A percentile compares a stretch with the other conserved stretches of the same genome.
Evolutionary conservation across 148 eudicot species (phyloP).

Genomic region (Linanthus parryae): DNA sequence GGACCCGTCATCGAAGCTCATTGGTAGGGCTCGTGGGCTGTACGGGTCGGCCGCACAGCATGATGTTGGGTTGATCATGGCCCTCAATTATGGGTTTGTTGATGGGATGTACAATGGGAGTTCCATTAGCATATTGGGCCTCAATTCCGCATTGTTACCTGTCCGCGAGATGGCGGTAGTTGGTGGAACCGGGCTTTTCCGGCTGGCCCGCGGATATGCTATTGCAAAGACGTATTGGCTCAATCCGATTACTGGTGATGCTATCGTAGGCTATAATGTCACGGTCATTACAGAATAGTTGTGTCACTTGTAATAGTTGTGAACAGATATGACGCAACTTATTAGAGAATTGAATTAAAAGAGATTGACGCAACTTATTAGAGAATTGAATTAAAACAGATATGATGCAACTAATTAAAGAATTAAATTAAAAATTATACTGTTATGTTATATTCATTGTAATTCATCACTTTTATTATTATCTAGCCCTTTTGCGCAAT

Average conservation of each 20-base stretch:
- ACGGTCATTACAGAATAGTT: constrained; percentile 31
- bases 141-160: constrained; percentile 31
- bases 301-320: too few species aligned
- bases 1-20: constrained; percentile 35
- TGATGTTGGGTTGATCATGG: constrained; percentile 31
- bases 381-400: too few species aligned
- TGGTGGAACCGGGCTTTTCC: constrained; percentile 56
- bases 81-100: too few species aligned
- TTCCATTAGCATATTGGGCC: constrained; percentile 41
- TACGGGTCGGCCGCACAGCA: constrained; percentile 37
- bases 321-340: too few species aligned
- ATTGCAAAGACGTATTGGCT: constrained; percentile 20
- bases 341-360: too few species aligned
- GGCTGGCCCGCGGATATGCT: constrained; percentile 50
- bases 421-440: too few species aligned
- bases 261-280: constrained; percentile 47
- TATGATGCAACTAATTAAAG: too few species aligned
- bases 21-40: constrained; percentile 54
- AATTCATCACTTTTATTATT: too few species aligned
- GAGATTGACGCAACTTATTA: too few species aligned
- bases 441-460: too few species aligned
- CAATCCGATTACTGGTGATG: constrained; percentile 31
- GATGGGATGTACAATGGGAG: constrained; percentile 53
- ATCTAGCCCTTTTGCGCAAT: too few species aligned
- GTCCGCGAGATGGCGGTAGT: constrained; percentile 55